phyloP scores from a whole-genome alignment of 2,329 filamentous ascomycete genomes.

The Botrytis galanthina region DNA sequence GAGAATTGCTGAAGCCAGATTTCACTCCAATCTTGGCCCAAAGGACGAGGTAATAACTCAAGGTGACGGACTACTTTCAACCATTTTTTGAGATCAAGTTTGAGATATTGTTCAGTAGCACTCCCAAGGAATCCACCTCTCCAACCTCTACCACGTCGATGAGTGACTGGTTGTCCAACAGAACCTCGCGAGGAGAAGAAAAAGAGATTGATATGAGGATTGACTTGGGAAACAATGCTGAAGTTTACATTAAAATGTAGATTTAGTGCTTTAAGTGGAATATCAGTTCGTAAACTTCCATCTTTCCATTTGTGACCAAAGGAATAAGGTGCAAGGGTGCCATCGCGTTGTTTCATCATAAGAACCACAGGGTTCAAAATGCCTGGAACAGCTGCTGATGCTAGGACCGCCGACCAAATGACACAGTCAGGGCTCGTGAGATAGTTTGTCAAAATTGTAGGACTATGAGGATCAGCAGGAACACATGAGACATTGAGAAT shows the following conservation, averaged over 20 bases:
- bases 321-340: constrained; percentile 80
- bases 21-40: constrained; percentile 96
- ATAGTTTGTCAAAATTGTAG: constrained; percentile 86
- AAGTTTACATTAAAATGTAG: constrained; percentile 99
- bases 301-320: constrained; percentile 99
- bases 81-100: constrained; percentile 97
- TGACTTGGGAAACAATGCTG: constrained; percentile 83
- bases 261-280: constrained; percentile 90
- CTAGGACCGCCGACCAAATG: constrained; percentile 94
- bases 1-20: constrained; percentile 95
- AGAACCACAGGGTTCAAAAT: constrained; percentile 94
- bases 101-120: constrained; percentile 90
- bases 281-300: constrained; percentile 88
- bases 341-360: constrained; percentile 80
- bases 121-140: constrained; percentile 91
- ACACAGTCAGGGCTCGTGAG: constrained; percentile 94
- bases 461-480: constrained; percentile 91
- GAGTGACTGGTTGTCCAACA: constrained; percentile 89
- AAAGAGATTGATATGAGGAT: constrained; percentile 97
- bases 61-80: constrained; percentile 90
- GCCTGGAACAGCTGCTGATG: constrained; percentile 91
- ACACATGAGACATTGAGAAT: constrained; percentile 96
- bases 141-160: constrained; percentile 91
- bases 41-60: constrained; percentile 81
- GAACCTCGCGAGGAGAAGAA: constrained; percentile 95